Conservation (phyloP, 331 rosid species). For the Erythrophleum ivorense region DNA sequence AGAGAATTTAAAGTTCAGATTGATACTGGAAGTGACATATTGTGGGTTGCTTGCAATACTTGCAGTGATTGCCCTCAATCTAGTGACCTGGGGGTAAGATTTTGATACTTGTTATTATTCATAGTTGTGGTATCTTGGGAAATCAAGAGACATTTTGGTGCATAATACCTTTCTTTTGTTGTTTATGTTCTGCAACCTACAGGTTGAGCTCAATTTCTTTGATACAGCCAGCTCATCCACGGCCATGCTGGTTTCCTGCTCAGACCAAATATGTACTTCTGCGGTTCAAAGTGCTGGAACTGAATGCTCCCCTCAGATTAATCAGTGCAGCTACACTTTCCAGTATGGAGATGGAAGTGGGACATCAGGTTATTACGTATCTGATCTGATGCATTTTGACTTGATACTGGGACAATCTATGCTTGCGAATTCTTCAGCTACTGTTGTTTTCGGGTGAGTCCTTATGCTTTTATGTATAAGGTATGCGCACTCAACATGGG, state of each 20-base stretch:
- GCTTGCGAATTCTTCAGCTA: slow-evolving; percentile 63
- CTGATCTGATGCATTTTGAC: slow-evolving; percentile 77
- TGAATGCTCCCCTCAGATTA: slow-evolving; percentile 70
- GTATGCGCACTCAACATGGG: slow-evolving; percentile 11
- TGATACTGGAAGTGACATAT: slow-evolving; percentile 94
- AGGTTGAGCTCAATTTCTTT: slow-evolving; percentile 85
- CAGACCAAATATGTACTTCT: slow-evolving; percentile 75
- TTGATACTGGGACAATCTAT: slow-evolving; percentile 75
- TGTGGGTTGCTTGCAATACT: slow-evolving; percentile 91
- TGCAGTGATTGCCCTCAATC: slow-evolving; percentile 87
- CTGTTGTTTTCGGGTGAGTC: slow-evolving; percentile 89
- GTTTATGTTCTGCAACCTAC: slow-evolving; percentile 47
- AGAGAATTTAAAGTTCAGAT: slow-evolving; percentile 88
- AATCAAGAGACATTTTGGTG: slow-evolving; percentile 22
- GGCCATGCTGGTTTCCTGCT: slow-evolving; percentile 64
- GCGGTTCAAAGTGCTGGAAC: slow-evolving; percentile 65
- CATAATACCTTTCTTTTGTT: slow-evolving; percentile 16
- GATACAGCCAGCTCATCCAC: slow-evolving; percentile 78
- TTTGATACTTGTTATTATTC: slow-evolving; percentile 17
- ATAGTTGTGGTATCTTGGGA: slow-evolving; percentile 18
- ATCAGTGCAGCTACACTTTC: slow-evolving; percentile 81
- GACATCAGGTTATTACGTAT: slow-evolving; percentile 79
- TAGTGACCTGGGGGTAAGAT: slow-evolving; percentile 82
- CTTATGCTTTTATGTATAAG: slow-evolving; percentile 31
- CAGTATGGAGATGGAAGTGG: slow-evolving; percentile 95